Evolutionary conservation across 352 stramenopile genomes (phyloP).

Genomic region (Vaucheria bursata): DNA sequence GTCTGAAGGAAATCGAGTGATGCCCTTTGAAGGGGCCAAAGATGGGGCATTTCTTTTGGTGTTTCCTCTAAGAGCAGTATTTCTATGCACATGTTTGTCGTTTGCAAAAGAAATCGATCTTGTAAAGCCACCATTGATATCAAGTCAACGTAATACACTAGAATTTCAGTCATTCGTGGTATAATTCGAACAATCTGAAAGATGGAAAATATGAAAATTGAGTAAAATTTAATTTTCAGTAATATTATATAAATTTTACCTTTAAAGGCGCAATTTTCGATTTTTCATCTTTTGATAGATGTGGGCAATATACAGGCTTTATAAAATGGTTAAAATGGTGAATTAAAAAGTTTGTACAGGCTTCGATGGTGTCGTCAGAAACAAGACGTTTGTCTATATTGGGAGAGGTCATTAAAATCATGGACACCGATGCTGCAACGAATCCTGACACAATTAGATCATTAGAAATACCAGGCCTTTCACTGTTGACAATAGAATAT

Average conservation of each 20-base stretch:
- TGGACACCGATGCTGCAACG: slow-evolving; percentile 10
- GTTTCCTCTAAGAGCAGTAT: neutral
- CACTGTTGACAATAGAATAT: neutral
- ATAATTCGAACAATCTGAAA: slow-evolving; percentile 2
- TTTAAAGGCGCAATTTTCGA: too few species aligned
- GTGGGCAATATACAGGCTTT: slow-evolving; percentile 13
- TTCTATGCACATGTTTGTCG: neutral
- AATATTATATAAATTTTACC: too few species aligned
- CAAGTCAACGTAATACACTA: neutral
- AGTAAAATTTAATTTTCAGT: too few species aligned
- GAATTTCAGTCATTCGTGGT: neutral
- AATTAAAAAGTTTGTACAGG: slow-evolving; percentile 12
- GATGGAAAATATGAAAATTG: neutral
- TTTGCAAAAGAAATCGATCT: neutral
- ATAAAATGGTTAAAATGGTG: slow-evolving; percentile 30
- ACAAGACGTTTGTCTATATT: slow-evolving; percentile 21
- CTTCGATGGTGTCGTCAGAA: slow-evolving; percentile 36
- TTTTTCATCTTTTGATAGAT: neutral
- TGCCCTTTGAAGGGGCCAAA: neutral
- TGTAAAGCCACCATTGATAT: neutral
- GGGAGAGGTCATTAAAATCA: slow-evolving; percentile 21
- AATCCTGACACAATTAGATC: slow-evolving; percentile 9
- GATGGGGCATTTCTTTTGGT: neutral
- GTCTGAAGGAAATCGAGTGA: slow-evolving; percentile 1
- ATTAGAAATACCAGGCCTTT: slow-evolving; percentile 12